Conservation (phyloP, 768 basidiomycete species). For the Auricularia cornea region DNA sequence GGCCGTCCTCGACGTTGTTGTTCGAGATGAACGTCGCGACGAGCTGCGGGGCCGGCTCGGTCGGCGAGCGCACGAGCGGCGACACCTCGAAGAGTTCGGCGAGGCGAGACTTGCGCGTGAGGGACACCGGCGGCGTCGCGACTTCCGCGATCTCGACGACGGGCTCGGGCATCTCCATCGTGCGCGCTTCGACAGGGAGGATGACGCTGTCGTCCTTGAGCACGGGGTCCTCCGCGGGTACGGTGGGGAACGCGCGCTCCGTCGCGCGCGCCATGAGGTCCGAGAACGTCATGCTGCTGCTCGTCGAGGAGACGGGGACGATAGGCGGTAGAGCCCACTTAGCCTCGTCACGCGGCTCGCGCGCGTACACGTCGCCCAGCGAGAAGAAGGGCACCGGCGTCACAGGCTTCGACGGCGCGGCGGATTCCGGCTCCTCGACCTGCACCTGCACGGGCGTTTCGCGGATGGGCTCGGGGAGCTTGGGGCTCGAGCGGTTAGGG, state of each 20-base stretch:
- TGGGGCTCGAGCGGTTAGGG: background rate
- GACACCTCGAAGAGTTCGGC: background rate
- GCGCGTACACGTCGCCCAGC: background rate
- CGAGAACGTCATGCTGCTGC: background rate
- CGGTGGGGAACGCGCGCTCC: background rate
- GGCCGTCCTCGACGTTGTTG: conserved; percentile 66
- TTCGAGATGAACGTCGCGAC: conserved; percentile 55
- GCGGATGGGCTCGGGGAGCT: background rate
- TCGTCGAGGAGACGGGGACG: background rate
- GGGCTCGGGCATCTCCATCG: background rate
- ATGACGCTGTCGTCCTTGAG: background rate
- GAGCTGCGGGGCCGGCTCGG: conserved; percentile 16
- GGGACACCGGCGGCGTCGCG: background rate
- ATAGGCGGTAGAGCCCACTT: background rate
- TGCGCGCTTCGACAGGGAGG: background rate
- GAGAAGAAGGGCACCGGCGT: background rate
- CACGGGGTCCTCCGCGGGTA: background rate
- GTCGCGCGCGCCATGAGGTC: background rate
- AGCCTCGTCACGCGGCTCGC: background rate
- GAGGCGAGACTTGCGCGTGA: background rate
- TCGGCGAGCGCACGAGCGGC: background rate
- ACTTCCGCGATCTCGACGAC: background rate
- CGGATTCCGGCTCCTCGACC: background rate
- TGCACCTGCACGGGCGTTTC: too few relatives aligned
- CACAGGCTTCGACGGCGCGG: background rate